Conservation (phyloP, 371 early-diverging fungal genomes). For the Neoconidiobolus thromboides region DNA sequence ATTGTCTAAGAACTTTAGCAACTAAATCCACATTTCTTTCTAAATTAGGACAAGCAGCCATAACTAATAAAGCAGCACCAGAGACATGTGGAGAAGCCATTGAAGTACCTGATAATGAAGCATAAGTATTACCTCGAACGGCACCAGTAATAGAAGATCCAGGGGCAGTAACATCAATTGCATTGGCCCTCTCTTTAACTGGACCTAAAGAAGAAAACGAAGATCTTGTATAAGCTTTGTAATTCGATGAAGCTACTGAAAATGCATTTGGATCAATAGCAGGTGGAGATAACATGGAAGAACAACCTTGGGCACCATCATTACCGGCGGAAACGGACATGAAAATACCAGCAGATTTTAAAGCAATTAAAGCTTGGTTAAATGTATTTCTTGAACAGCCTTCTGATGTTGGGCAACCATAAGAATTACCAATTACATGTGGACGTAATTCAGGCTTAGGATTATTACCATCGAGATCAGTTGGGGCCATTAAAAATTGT, state of each 20-base stretch:
- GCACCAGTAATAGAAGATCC: conserved; percentile 14
- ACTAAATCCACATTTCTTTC: neutral
- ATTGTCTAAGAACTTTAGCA: neutral
- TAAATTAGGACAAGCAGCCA: neutral
- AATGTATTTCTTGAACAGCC: neutral
- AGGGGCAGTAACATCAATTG: conserved; percentile 12
- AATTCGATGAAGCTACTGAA: neutral
- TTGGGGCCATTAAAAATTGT: conserved; percentile 1
- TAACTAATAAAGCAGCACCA: conserved; percentile 28
- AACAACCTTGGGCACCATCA: neutral
- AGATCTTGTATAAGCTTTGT: neutral
- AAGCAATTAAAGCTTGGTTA: neutral
- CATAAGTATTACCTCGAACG: conserved; percentile 6
- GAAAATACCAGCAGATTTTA: neutral
- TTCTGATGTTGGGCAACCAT: neutral
- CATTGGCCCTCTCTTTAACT: neutral
- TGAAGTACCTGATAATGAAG: conserved; percentile 17
- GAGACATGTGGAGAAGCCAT: conserved; percentile 71
- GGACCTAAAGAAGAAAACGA: neutral
- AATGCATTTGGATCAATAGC: neutral
- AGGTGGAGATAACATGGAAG: neutral
- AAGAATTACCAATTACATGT: neutral
- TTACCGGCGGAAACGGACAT: neutral
- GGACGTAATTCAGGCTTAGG: neutral
- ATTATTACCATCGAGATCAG: neutral